Conservation (phyloP, 306 rosid species). For the Lathyrus tuberosus region DNA sequence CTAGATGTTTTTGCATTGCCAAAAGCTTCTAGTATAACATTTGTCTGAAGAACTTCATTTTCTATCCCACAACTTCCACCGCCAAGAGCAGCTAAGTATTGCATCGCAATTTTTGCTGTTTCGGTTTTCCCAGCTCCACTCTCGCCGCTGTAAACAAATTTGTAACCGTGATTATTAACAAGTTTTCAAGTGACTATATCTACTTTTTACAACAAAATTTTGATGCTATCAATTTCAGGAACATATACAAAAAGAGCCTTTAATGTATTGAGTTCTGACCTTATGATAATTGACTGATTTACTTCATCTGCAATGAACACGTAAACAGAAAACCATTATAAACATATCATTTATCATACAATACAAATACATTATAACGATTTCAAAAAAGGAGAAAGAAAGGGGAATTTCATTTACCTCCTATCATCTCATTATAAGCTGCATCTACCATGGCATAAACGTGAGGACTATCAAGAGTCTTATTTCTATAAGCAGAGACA, state of each 20-base stretch:
- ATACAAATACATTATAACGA: conserved; percentile 23
- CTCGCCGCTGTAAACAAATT: conserved; percentile 75
- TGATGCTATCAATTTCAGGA: conserved; percentile 22
- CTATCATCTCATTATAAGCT: conserved; percentile 86
- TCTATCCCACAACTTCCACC: conserved; percentile 72
- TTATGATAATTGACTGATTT: conserved; percentile 89
- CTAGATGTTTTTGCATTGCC: conserved; percentile 92
- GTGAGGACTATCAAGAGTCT: conserved; percentile 66
- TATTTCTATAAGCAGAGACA: conserved; percentile 64
- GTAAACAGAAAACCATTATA: conserved; percentile 44
- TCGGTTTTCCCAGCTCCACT: conserved; percentile 98
- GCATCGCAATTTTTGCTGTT: conserved; percentile 88
- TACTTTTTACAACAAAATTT: background rate
- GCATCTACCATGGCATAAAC: conserved; percentile 73
- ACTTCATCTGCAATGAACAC: conserved; percentile 73
- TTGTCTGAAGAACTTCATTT: conserved; percentile 68
- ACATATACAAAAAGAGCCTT: conserved; percentile 33
- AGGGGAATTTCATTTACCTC: conserved; percentile 50
- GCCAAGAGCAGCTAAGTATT: conserved; percentile 79
- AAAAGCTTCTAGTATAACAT: conserved; percentile 82
- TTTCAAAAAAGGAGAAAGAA: conserved; percentile 31
- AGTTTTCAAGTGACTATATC: conserved; percentile 12
- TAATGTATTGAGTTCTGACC: conserved; percentile 56
- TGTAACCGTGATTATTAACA: conserved; percentile 22
- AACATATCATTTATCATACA: conserved; percentile 27